Base-by-base conservation (phyloP, 2,329 filamentous ascomycete genomes). In the Stemphylium lycopersici region DNA sequence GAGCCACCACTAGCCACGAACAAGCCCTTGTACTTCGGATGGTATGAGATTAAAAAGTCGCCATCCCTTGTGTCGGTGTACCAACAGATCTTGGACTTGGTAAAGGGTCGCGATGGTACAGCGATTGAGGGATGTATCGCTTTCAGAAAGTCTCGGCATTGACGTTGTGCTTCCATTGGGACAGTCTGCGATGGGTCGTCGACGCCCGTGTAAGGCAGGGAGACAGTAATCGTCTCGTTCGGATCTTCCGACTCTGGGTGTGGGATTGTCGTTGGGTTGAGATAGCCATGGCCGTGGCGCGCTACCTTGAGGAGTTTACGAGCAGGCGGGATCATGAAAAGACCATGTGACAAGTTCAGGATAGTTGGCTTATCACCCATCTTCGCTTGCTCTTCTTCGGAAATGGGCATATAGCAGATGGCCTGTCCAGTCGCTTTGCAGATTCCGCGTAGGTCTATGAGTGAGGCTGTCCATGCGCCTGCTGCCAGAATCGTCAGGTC, bases 341-440 rank as follows among this genome's bases (percentile, higher is more conserved):
- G 81, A 7, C 90, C 90, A 2, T 82, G 85, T 43, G 81, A 84
- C 61, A 93, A 80, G 76, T 91, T 91, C 36, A 93, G 77, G 18
- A 90, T 76, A 2, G 91, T 89, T 0, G 93, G 93, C 67, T 87
- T 86, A 31, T 84, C 77, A 37, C 79, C 79, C 10, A 96, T 79
- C 3, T 75, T 74, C 13, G 79, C 78, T 75, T 93, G 86, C 75
- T 97, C 93, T 4, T 84, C 83, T 13, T 85, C 78, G 0, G 86
- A 89, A 64, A 98, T 83, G 59, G 86, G 81, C 61, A 96, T 79
- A 77, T 96, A 97, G 11, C 84, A 89, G 22, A 98, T 72, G 0
- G 85, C 84, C 68, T 98, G 93, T 12, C 91, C 93, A 0, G 91
- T 96, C 2, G 93, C 90, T 59, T 89, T 84, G 34, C 87, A 87